Evolutionary conservation across 495 filamentous ascomycete species (phyloP).

Genomic region (Aspergillus coremiiformis): DNA sequence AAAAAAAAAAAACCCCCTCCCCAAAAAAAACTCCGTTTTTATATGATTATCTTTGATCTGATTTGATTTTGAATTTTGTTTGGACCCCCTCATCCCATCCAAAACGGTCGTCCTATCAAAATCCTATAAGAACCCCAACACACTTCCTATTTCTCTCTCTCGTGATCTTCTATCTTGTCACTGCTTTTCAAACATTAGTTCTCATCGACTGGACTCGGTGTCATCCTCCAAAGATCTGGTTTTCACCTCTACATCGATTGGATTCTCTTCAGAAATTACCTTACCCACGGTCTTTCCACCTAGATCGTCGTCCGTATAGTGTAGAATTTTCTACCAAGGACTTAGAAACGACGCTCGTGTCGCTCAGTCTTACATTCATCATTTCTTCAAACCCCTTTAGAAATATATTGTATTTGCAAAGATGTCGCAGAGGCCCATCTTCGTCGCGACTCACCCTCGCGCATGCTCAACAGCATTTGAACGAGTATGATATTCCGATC

Average conservation of each 20-base stretch:
- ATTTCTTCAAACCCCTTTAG: not conserved
- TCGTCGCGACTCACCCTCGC: constrained; percentile 86
- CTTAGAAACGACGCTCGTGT: no score
- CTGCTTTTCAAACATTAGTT: no score
- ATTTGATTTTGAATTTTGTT: not conserved
- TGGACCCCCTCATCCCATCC: not conserved
- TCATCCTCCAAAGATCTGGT: no score
- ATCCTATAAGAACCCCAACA: not conserved
- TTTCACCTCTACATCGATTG: no score
- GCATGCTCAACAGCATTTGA: constrained; percentile 96
- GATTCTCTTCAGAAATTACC: no score
- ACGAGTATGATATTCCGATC: constrained; percentile 47
- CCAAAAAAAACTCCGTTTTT: no score
- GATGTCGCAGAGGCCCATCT: constrained; percentile 81
- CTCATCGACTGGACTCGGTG: no score
- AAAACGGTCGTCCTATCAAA: not conserved
- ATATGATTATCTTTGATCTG: not conserved
- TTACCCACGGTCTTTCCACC: no score
- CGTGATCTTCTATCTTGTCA: not conserved
- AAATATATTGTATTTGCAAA: constrained; percentile 6
- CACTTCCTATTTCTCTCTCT: not conserved
- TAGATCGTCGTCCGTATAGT: no score
- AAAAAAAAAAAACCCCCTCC: no score
- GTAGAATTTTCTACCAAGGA: no score
- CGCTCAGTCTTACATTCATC: not conserved